Conservation (phyloP, 768 basidiomycete species). For the Hypholoma fasciculare region DNA sequence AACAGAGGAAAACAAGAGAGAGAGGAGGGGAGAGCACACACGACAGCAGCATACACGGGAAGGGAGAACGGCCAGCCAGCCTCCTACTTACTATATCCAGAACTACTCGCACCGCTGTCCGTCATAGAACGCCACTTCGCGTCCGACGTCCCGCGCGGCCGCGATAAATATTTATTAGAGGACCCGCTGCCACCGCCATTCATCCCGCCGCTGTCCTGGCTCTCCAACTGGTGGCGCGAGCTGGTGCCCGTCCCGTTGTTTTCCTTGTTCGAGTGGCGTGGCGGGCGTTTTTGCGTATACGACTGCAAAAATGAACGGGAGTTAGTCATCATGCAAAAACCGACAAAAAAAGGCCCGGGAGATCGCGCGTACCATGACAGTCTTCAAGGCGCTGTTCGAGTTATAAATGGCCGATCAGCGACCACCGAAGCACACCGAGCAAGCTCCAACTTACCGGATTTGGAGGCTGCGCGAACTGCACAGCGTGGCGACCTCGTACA, state of each 20-base stretch:
- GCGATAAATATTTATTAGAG: slow-evolving; percentile 38
- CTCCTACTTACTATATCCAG: slow-evolving; percentile 30
- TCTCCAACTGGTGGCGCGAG: slow-evolving; percentile 18
- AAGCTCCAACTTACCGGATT: slow-evolving; percentile 58
- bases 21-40: not conserved
- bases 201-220: slow-evolving; percentile 20
- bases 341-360: too few relatives aligned
- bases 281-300: slow-evolving; percentile 77
- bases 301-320: slow-evolving; percentile 46
- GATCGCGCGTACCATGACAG: slow-evolving; percentile 68
- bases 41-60: not conserved
- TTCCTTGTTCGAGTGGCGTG: slow-evolving; percentile 52
- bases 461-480: slow-evolving; percentile 88
- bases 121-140: slow-evolving; percentile 48
- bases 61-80: slow-evolving; percentile 1
- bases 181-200: slow-evolving; percentile 26
- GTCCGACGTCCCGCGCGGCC: slow-evolving; percentile 76
- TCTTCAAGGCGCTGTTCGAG: slow-evolving; percentile 64
- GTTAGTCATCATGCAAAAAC: not conserved
- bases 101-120: slow-evolving; percentile 22
- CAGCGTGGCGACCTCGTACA: slow-evolving; percentile 94
- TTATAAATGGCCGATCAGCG: not conserved
- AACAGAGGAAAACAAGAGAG: not conserved
- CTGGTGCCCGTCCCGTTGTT: slow-evolving; percentile 31
- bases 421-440: not conserved